phyloP scores from a whole-genome alignment of 805 yeast genomes.

The Lachancea dasiensis region DNA sequence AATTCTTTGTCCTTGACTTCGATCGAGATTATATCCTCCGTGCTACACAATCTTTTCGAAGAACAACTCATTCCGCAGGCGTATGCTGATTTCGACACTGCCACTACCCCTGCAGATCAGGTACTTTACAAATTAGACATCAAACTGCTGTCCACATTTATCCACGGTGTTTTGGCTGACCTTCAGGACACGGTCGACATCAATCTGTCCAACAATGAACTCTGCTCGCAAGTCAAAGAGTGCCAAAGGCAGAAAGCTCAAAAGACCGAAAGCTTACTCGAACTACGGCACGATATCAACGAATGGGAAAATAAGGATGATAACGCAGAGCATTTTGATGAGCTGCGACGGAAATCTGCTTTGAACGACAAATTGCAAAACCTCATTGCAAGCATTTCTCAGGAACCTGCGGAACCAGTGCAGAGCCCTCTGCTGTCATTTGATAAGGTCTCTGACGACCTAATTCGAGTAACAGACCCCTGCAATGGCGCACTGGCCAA shows the following conservation, averaged over 20 bases:
- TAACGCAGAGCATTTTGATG: conserved; percentile 1
- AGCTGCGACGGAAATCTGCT: conserved; percentile 7
- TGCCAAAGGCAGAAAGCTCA: conserved; percentile 14
- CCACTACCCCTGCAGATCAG: conserved; percentile 12
- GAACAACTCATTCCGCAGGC: conserved; percentile 25
- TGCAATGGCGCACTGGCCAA: conserved; percentile 17
- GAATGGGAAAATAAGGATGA: conserved; percentile 11
- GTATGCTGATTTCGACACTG: conserved; percentile 17
- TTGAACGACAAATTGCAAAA: conserved; percentile 7
- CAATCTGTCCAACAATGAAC: conserved; percentile 28
- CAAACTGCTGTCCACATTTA: conserved; percentile 20
- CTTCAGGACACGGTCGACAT: conserved; percentile 28
- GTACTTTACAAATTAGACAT: conserved; percentile 26
- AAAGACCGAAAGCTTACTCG: conserved; percentile 16
- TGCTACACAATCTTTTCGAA: conserved; percentile 19
- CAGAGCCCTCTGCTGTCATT: not conserved
- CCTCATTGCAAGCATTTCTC: not conserved
- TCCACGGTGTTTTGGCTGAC: conserved; percentile 19
- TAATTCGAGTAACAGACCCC: conserved; percentile 16
- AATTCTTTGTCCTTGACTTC: conserved; percentile 24
- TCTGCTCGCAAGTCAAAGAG: conserved; percentile 22
- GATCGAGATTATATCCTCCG: conserved; percentile 20
- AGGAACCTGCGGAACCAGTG: not conserved
- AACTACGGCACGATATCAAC: conserved; percentile 13
- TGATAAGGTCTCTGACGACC: conserved; percentile 1